Evolutionary conservation across 257 asterid genomes (phyloP).

Genomic region (Leonotis leonurus): DNA sequence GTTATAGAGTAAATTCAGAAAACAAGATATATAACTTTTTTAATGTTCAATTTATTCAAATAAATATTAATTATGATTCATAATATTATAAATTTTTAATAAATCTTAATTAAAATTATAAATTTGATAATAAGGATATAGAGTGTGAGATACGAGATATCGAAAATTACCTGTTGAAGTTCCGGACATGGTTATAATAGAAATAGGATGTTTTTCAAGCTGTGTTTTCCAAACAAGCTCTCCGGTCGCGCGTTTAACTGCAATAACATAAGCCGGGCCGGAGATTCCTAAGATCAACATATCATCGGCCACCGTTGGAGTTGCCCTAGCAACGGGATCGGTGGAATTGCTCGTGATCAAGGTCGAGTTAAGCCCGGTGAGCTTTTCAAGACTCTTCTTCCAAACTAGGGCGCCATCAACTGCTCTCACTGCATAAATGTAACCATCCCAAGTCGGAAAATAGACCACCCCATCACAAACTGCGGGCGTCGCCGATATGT

Average conservation of each 20-base stretch:
- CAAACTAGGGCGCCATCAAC: conserved; percentile 37
- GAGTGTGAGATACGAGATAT: background rate
- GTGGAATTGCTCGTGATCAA: conserved; percentile 15
- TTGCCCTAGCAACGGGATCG: conserved; percentile 24
- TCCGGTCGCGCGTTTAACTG: conserved; percentile 33
- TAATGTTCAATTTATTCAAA: no score
- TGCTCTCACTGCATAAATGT: conserved; percentile 38
- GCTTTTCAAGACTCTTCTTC: conserved; percentile 22
- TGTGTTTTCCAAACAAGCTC: conserved; percentile 38
- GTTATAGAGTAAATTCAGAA: no score
- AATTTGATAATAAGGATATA: no score
- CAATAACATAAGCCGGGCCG: conserved; percentile 46
- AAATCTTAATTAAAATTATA: no score
- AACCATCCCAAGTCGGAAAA: conserved; percentile 49
- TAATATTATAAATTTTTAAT: no score
- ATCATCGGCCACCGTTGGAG: conserved; percentile 43
- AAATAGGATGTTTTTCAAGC: conserved; percentile 36
- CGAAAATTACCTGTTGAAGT: conserved; percentile 36
- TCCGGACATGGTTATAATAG: conserved; percentile 57
- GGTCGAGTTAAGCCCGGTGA: conserved; percentile 34
- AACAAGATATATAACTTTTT: no score
- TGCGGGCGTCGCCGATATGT: conserved; percentile 37
- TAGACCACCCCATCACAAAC: conserved; percentile 25
- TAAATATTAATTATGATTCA: no score
- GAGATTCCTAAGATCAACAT: conserved; percentile 30